A percentile compares a stretch with the other conserved stretches of the same genome.
Conservation (phyloP, 805 yeast genomes). For the Starmerella sirachaensis region DNA sequence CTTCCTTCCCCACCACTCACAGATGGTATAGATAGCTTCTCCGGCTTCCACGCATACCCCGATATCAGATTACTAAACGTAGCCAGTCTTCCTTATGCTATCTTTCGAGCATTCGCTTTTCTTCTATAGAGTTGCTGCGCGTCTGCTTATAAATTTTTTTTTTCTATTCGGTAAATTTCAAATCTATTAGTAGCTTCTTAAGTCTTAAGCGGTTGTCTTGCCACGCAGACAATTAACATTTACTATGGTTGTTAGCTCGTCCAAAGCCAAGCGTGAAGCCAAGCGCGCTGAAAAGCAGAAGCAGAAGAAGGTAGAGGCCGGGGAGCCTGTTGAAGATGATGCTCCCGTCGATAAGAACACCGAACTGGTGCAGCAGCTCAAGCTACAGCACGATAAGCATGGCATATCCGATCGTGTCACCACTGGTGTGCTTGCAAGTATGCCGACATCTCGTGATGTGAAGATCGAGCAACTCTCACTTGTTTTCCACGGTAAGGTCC, state of each 20-base stretch:
- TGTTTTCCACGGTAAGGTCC: conserved; percentile 93
- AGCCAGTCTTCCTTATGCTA: no score
- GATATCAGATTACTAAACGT: no score
- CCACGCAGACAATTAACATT: no score
- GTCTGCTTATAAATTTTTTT: conserved; percentile 9
- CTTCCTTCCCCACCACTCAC: no score
- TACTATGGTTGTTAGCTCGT: conserved; percentile 46
- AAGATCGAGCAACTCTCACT: conserved; percentile 82
- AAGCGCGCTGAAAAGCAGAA: conserved; percentile 79
- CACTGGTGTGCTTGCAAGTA: conserved; percentile 89
- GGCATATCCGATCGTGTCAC: conserved; percentile 95
- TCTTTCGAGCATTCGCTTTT: not conserved
- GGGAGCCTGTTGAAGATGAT: conserved; percentile 39
- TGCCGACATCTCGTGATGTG: conserved; percentile 84
- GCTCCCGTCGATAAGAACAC: conserved; percentile 30
- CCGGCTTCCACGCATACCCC: no score
- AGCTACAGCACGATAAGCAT: conserved; percentile 84
- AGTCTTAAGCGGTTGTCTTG: not conserved
- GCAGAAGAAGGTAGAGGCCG: conserved; percentile 44
- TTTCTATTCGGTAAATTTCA: not conserved
- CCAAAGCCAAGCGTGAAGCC: conserved; percentile 97
- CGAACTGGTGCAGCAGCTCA: conserved; percentile 69
- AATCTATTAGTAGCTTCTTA: not conserved
- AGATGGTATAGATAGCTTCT: no score
- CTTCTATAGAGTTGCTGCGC: not conserved